Conservation (phyloP, 2,329 filamentous ascomycete species). For the Emergomyces pasteurianus region DNA sequence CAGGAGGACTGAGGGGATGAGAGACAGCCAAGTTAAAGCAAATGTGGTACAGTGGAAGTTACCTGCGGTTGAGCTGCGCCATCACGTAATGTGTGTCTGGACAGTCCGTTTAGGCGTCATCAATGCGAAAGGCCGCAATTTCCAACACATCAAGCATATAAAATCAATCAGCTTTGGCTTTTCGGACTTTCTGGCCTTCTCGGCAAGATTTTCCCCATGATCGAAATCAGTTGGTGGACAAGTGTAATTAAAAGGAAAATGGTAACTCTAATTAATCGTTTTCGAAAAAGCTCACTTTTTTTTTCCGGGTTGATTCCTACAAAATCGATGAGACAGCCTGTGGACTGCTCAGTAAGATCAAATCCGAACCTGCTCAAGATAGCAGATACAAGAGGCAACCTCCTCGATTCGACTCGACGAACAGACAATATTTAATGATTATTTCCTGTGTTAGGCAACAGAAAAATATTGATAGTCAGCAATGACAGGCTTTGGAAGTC, state of each 20-base stretch:
- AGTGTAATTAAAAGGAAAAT: background rate
- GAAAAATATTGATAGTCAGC: too few species aligned
- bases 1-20: background rate
- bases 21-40: background rate
- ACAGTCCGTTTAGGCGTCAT: background rate
- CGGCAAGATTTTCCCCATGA: background rate
- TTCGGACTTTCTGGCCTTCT: too few species aligned
- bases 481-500: too few species aligned
- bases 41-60: background rate
- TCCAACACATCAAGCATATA: background rate
- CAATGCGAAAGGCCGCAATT: too few species aligned
- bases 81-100: background rate
- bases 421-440: too few species aligned
- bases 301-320: background rate
- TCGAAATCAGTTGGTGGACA: background rate
- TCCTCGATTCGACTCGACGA: too few species aligned
- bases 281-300: background rate
- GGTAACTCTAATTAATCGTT: background rate
- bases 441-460: too few species aligned
- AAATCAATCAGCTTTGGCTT: background rate
- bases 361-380: background rate
- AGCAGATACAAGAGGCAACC: too few species aligned
- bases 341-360: background rate
- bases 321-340: too few species aligned
- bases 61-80: background rate